Percentiles rank a stretch among this genome's conserved stretches.
Conservation (phyloP, 148 eudicot species). For the Cornus suecica region DNA sequence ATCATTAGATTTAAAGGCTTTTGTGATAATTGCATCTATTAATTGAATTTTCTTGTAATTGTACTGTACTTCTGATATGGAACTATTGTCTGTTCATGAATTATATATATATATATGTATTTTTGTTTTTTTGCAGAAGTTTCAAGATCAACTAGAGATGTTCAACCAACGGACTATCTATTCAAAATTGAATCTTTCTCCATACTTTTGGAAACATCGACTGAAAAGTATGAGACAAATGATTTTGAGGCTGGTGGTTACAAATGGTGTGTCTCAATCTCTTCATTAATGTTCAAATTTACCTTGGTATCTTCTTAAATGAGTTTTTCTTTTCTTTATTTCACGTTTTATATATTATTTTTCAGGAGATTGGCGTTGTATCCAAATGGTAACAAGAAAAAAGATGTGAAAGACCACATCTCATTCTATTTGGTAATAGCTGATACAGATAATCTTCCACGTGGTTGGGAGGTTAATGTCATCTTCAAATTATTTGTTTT, state of each 20-base stretch:
- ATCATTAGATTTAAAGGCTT: too few relatives aligned
- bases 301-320: too few relatives aligned
- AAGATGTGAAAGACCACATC: neutral
- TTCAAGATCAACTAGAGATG: neutral
- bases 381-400: conserved; percentile 12
- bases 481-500: conserved; percentile 3
- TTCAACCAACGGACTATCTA: neutral
- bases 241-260: neutral
- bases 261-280: neutral
- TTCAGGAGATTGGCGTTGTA: conserved; percentile 8
- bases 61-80: too few relatives aligned
- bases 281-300: too few relatives aligned
- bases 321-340: too few relatives aligned
- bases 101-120: too few relatives aligned
- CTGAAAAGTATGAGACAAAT: neutral
- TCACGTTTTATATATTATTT: too few relatives aligned
- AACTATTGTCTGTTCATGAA: too few relatives aligned
- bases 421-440: neutral
- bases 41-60: too few relatives aligned
- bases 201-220: neutral
- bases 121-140: too few relatives aligned
- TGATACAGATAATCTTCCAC: neutral
- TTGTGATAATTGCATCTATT: too few relatives aligned
- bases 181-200: neutral
- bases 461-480: conserved; percentile 12